Conservation (phyloP, 306 rosid species). For the Gynostemma pentaphyllum region DNA sequence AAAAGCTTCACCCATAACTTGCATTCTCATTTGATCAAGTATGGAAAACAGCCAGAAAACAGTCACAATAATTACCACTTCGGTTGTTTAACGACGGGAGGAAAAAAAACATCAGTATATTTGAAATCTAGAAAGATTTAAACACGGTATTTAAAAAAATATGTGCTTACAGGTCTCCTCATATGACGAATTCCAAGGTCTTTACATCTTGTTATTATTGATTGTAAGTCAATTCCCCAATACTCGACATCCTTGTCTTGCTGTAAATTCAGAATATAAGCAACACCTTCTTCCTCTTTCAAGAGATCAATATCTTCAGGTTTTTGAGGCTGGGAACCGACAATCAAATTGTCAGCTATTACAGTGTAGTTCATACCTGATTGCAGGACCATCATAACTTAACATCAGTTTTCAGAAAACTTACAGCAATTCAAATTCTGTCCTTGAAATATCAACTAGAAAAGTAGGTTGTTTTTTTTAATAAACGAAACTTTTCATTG, state of each 20-base stretch:
- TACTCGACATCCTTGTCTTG: constrained; percentile 79
- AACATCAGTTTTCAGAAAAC: neutral
- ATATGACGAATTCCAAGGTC: constrained; percentile 58
- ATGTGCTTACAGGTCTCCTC: constrained; percentile 63
- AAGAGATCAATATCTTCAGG: constrained; percentile 72
- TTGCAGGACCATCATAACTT: constrained; percentile 14
- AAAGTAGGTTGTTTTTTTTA: neutral
- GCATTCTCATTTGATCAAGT: neutral
- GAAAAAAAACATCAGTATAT: neutral
- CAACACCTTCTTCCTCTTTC: constrained; percentile 61
- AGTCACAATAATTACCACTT: neutral
- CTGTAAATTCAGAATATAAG: constrained; percentile 83
- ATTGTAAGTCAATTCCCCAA: constrained; percentile 71
- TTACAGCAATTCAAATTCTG: neutral
- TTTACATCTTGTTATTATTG: constrained; percentile 39
- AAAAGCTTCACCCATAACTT: neutral
- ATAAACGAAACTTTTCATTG: too few relatives aligned
- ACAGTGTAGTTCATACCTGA: constrained; percentile 87
- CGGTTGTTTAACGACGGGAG: neutral
- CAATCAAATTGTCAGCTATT: constrained; percentile 65
- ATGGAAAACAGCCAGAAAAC: neutral
- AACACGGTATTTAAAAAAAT: neutral
- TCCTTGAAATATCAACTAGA: neutral
- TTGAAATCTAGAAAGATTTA: neutral
- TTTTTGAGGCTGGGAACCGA: constrained; percentile 95